Percentiles rank a stretch among this genome's conserved stretches.
These are phyloP conservation scores for Suhomyces bokatorum DNA, from an alignment of 1,139 yeast species.

Conservation along the genomic window DNA sequence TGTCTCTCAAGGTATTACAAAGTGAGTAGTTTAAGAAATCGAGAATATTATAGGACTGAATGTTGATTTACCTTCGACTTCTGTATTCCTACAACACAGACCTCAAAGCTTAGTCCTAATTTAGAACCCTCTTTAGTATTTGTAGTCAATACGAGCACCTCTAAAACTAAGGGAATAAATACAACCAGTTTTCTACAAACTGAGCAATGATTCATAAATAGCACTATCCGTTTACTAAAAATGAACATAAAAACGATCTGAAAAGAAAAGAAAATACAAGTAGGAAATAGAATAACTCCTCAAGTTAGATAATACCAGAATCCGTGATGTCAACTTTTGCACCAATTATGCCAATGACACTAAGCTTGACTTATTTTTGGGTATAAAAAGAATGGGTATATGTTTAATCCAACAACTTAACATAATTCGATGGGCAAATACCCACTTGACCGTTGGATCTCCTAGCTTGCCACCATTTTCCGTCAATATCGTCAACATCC, in stretches of 20 bases:
- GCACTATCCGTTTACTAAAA: conserved; percentile 1
- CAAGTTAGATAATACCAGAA: neutral
- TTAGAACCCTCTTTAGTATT: no score
- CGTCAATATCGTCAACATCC: conserved; percentile 89
- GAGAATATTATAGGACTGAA: no score
- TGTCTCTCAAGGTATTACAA: no score
- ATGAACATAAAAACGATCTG: conserved; percentile 6
- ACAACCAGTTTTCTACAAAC: neutral
- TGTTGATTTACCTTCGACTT: no score
- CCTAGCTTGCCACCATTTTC: conserved; percentile 99
- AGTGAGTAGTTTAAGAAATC: no score
- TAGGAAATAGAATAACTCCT: conserved; percentile 4
- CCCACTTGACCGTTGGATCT: conserved; percentile 90
- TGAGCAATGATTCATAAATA: neutral
- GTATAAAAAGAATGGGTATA: neutral
- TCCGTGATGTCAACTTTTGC: conserved; percentile 2
- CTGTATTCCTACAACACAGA: no score
- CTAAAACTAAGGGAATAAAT: no score
- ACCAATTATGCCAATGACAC: conserved; percentile 3
- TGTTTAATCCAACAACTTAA: conserved; percentile 55
- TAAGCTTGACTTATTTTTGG: neutral
- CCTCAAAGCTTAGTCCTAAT: no score
- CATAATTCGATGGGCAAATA: conserved; percentile 94
- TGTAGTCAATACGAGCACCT: no score
- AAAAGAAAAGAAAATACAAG: conserved; percentile 7